Base-by-base conservation (phyloP, 345 rosid species). In the Corymbia maculata region DNA sequence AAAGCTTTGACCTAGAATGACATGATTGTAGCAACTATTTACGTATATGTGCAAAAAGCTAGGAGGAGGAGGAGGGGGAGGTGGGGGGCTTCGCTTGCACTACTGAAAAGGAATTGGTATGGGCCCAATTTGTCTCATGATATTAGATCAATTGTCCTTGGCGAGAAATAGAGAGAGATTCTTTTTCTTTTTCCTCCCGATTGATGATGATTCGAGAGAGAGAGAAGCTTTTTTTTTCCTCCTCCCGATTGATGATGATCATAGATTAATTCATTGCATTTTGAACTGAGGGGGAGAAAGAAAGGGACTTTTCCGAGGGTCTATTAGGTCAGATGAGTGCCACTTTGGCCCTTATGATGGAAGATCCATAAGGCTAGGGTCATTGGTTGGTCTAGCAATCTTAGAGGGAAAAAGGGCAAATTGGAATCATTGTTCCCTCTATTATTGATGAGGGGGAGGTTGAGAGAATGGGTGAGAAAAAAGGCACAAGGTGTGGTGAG, bases 71-170 rank as follows among this genome's bases (percentile, higher is more conserved):
- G 42, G 42, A 4, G 95, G 95, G 91, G 94, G 42, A 4, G 42
- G 42, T 2, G 42, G 42, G 42, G 95, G 95, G 91, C 90, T 93
- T 91, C 88, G 94, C 94, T 95, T 93, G 97, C 95, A 94, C 93
- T 91, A 88, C 92, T 89, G 93, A 95, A 94, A 95, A 95, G 93
- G 87, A 42, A 75, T 44, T 10, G 89, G 15, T 2, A 86, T 89
- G 94, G 95, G 89, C 86, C 95, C 94, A 89, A 89, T 66, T 36
- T 91, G 93, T 93, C 94, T 93, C 94, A 90, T 93, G 93, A 94
- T 93, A 90, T 88, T 88, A 93, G 92, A 93, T 94, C 94, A 91
- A 90, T 92, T 88, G 88, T 87, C 90, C 92, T 89, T 88, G 61
- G 82, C 86, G 52, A 50, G 45, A 68, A 21, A 66, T 44, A 66